Percentiles rank a stretch among this genome's conserved stretches.
These are phyloP conservation scores for Microdochium paspali DNA, from an alignment of 2,329 filamentous ascomycete species.

Conservation along the genomic window DNA sequence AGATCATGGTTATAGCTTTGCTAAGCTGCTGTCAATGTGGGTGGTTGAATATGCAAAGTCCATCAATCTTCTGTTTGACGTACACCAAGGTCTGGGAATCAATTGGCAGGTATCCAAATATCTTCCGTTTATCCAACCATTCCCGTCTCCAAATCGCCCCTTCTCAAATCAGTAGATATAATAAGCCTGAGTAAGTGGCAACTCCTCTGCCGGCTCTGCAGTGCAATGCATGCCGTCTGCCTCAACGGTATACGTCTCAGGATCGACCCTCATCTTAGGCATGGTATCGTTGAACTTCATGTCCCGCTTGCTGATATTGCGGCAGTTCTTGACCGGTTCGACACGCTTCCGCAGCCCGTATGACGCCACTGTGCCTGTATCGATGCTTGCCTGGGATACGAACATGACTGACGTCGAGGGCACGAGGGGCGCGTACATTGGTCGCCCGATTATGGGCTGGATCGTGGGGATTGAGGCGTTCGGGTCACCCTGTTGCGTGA, in stretches of 20 bases:
- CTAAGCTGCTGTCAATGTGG: too few relatives aligned
- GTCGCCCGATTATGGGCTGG: conserved; percentile 72
- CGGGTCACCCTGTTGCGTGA: conserved; percentile 54
- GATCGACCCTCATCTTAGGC: conserved; percentile 86
- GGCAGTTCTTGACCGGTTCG: conserved; percentile 69
- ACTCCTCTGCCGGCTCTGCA: conserved; percentile 58
- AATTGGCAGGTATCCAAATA: too few relatives aligned
- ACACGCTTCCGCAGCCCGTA: conserved; percentile 75
- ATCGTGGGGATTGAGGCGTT: conserved; percentile 83
- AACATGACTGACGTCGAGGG: conserved; percentile 71
- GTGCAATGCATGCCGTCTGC: conserved; percentile 69
- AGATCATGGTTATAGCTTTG: too few relatives aligned
- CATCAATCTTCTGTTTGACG: too few relatives aligned
- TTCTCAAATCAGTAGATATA: conserved; percentile 70
- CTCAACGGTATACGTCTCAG: conserved; percentile 81
- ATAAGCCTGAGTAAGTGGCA: conserved; percentile 71
- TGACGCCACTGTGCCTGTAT: conserved; percentile 53
- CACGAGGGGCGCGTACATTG: conserved; percentile 74
- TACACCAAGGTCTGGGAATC: too few relatives aligned
- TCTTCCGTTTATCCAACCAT: too few relatives aligned
- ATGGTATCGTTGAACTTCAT: conserved; percentile 83
- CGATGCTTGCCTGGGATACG: conserved; percentile 65
- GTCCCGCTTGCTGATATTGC: conserved; percentile 68
- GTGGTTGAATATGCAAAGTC: too few relatives aligned
- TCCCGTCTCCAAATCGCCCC: too few relatives aligned